These are phyloP conservation scores for Cercospora sp. DNA, from an alignment of 2,329 filamentous ascomycete species.

Conservation along the genomic window DNA sequence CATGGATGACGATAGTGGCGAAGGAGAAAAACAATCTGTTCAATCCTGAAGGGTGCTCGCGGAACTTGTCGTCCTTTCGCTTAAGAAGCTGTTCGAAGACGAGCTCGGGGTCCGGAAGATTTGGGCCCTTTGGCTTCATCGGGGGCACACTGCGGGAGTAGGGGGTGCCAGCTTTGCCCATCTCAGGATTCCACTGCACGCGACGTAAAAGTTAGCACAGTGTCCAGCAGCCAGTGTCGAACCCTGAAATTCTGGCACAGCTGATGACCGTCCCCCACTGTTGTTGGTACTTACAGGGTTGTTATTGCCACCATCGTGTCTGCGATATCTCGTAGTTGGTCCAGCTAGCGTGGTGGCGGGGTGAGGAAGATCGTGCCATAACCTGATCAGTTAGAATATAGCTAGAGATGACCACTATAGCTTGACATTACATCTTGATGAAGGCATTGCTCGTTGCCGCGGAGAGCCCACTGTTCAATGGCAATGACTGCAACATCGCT, in stretches of 20 bases:
- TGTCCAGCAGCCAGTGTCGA: background rate
- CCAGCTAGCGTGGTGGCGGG: conserved; percentile 52
- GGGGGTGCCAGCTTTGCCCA: conserved; percentile 55
- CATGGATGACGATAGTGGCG: conserved; percentile 52
- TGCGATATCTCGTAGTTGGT: conserved; percentile 45
- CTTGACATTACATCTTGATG: conserved; percentile 46
- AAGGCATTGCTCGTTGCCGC: conserved; percentile 52
- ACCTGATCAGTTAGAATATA: conserved; percentile 19
- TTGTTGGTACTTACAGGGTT: conserved; percentile 40
- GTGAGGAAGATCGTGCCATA: conserved; percentile 57
- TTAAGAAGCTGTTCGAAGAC: conserved; percentile 51
- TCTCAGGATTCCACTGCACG: conserved; percentile 42
- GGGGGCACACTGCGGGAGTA: conserved; percentile 51
- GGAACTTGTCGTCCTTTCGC: conserved; percentile 43
- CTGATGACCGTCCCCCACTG: background rate
- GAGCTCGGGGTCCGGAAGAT: conserved; percentile 51
- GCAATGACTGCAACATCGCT: conserved; percentile 54
- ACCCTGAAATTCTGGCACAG: background rate
- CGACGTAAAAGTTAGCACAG: background rate
- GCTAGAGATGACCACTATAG: background rate
- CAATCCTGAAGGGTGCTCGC: conserved; percentile 48
- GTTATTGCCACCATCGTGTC: conserved; percentile 49
- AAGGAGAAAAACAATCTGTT: conserved; percentile 52
- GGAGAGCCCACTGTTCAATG: conserved; percentile 39
- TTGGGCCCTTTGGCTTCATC: conserved; percentile 52